Evolutionary conservation across 1,284 basidiomycete genomes (phyloP).

Genomic region (Pholiota adiposa): DNA sequence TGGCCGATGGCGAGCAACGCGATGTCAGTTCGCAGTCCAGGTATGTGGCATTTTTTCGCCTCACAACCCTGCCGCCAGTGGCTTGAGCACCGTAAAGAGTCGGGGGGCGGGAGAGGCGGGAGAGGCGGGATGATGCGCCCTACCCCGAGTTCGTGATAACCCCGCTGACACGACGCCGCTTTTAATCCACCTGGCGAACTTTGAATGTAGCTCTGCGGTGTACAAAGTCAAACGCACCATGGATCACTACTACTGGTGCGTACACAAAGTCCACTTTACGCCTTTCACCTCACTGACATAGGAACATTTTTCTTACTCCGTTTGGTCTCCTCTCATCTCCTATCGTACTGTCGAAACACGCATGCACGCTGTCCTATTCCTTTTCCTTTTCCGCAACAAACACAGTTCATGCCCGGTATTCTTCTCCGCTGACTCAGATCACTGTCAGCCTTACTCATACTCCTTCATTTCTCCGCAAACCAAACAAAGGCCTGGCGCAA

Average conservation of each 20-base stretch:
- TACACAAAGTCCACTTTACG: neutral
- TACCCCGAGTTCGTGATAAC: neutral
- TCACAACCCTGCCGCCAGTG: no score
- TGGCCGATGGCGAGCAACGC: constrained; percentile 36
- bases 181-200: constrained; percentile 5
- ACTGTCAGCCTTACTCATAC: constrained; percentile 5
- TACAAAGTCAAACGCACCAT: constrained; percentile 57
- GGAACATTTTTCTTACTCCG: neutral
- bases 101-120: no score
- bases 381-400: neutral
- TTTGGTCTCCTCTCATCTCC: neutral
- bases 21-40: constrained; percentile 37
- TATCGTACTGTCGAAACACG: neutral
- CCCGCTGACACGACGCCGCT: constrained; percentile 3
- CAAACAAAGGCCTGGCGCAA: constrained; percentile 53
- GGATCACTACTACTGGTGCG: constrained; percentile 60
- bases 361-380: neutral
- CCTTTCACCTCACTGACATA: neutral
- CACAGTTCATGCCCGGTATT: constrained; percentile 49
- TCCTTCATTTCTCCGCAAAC: constrained; percentile 21
- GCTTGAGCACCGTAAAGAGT: no score
- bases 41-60: no score
- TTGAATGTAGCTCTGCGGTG: constrained; percentile 39
- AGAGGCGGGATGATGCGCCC: constrained; percentile 3
- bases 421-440: constrained; percentile 7